Evolutionary conservation across 495 filamentous ascomycete species (phyloP), one percentile per base, ranked within the genome.

Genomic region (Hyaloscypha bicolor): DNA sequence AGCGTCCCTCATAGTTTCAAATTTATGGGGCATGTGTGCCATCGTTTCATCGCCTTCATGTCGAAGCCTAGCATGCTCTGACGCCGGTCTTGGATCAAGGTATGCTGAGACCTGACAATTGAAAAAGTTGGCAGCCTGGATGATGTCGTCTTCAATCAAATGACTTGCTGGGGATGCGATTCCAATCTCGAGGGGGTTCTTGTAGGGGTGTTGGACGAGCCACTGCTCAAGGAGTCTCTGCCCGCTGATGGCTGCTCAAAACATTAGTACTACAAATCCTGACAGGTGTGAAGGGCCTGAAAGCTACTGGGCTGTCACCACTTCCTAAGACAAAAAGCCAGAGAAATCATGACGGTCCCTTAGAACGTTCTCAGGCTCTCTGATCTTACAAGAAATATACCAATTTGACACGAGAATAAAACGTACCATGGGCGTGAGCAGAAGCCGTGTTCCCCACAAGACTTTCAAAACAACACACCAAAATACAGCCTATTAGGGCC

Each of bases 391-490:
- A 6, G 12, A 8, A 37, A 12, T 37, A 37, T 37, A 0, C 8
- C 35, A 37, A 37, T 1, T 37, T 37, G 12, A 37, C 12, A 37
- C 35, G 35, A 8, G 35, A 37, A 12, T 12, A 37, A 37, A 12
- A 37, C 30, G 9, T 25, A 29, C 30, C 55, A 58, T 58, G 29
- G 14, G 55, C 55, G 6, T 29, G 55, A 16, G 55, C 55, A 29
- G 21, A 25, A 9, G 30, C 21, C 6, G 25, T 25, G 16, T 58
- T 58, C 29, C 55, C 55, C 4, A 32, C 21, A 11, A 58, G 55
- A 32, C 55, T 30, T 32, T 58, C 55, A 30, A 58, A 58, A 30
- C 55, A 58, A 31, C 55, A 58, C 12, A 58, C 55, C 29, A 58
- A 32, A 9, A 58, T 16, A 31, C 55, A 58, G 9, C 55, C 55